Percentiles rank a stretch among this genome's conserved stretches.
These are phyloP conservation scores for Punctularia strigosozonata DNA, from an alignment of 768 basidiomycete genomes.

Conservation along the genomic window DNA sequence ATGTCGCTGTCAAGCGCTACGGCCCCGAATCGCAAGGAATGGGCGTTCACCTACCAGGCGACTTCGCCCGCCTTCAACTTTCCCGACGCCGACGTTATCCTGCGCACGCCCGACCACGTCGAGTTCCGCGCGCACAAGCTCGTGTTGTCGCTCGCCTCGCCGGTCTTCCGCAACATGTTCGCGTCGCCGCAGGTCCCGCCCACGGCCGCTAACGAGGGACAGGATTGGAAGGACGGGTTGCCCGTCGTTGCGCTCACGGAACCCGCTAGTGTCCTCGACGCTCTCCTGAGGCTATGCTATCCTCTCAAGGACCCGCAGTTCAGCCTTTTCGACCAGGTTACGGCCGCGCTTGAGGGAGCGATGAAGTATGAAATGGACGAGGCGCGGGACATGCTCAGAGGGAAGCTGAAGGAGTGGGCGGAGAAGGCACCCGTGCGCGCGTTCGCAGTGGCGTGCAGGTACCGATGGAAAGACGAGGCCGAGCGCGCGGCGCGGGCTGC, in stretches of 20 bases:
- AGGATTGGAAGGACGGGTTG: slow-evolving; percentile 6
- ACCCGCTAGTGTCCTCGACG: slow-evolving; percentile 17
- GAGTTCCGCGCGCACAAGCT: slow-evolving; percentile 18
- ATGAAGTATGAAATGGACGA: slow-evolving; percentile 27
- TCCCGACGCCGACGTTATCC: too few relatives aligned
- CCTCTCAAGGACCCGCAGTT: slow-evolving; percentile 22
- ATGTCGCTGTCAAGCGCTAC: too few relatives aligned
- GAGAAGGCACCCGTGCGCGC: slow-evolving; percentile 22
- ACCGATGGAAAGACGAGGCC: slow-evolving; percentile 20
- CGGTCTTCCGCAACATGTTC: slow-evolving; percentile 21
- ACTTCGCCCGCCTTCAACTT: too few relatives aligned
- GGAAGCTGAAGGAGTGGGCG: slow-evolving; percentile 15
- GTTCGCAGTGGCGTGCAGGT: slow-evolving; percentile 28
- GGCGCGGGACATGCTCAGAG: slow-evolving; percentile 17
- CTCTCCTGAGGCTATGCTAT: slow-evolving; percentile 24
- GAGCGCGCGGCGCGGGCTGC: slow-evolving; percentile 23
- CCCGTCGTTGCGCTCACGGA: slow-evolving; percentile 17
- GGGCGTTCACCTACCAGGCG: too few relatives aligned
- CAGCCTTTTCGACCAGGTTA: slow-evolving; percentile 22
- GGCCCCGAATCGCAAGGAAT: too few relatives aligned
- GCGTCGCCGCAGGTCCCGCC: slow-evolving; percentile 10
- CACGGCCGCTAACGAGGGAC: neutral
- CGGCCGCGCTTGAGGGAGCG: slow-evolving; percentile 22
- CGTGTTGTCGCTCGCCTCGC: slow-evolving; percentile 18
- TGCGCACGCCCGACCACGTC: slow-evolving; percentile 14